Conservation (phyloP, 2,329 filamentous ascomycete species). For the Colletotrichum phormii region DNA sequence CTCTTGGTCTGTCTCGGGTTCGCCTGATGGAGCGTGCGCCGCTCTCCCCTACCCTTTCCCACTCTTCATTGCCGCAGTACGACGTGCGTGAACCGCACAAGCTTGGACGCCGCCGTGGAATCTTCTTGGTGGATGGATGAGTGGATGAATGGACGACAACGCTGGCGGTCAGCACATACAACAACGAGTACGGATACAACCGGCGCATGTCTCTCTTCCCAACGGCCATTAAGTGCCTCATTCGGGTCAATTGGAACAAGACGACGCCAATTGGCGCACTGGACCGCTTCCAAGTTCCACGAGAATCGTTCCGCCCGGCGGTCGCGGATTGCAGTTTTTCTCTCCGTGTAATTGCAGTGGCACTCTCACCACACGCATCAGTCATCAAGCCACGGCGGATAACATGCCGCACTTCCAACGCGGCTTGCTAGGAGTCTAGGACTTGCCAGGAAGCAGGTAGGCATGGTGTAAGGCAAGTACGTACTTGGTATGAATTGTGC, state of each 20-base stretch:
- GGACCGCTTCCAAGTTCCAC: not conserved
- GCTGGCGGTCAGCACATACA: slow-evolving; percentile 25
- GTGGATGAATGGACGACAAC: not conserved
- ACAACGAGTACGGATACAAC: not conserved
- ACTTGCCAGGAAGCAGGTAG: no score
- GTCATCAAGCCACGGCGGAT: slow-evolving; percentile 17
- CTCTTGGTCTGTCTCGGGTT: slow-evolving; percentile 15
- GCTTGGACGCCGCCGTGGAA: slow-evolving; percentile 1
- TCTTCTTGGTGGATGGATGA: not conserved
- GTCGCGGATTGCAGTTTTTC: not conserved
- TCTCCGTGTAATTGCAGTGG: not conserved
- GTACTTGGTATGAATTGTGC: not conserved
- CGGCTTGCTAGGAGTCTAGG: not conserved
- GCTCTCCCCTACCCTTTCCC: not conserved
- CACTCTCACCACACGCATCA: slow-evolving; percentile 23
- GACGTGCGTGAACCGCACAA: slow-evolving; percentile 1
- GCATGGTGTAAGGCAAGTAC: not conserved
- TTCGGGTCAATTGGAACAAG: slow-evolving; percentile 13
- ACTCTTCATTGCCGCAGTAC: not conserved
- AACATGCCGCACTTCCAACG: slow-evolving; percentile 4
- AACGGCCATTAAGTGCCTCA: slow-evolving; percentile 34
- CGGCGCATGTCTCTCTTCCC: slow-evolving; percentile 12
- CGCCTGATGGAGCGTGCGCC: slow-evolving; percentile 14
- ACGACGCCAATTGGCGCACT: slow-evolving; percentile 21
- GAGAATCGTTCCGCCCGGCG: slow-evolving; percentile 6